A percentile compares a stretch with the other conserved stretches of the same genome.
Conservation (phyloP, 2,329 filamentous ascomycete genomes). For the Colletotrichum sp. region DNA sequence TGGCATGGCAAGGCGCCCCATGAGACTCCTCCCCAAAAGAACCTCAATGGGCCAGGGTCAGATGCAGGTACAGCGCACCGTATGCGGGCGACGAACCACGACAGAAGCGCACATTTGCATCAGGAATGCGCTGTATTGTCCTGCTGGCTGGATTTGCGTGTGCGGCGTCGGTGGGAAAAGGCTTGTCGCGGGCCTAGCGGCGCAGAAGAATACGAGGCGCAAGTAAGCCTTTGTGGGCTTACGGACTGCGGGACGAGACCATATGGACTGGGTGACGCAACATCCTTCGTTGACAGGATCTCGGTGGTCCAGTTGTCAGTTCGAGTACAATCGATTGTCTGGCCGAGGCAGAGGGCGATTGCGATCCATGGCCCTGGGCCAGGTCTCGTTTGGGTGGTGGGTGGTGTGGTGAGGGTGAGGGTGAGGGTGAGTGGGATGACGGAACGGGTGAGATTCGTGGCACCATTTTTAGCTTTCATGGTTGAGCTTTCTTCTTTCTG, state of each 20-base stretch:
- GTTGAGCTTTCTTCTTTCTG: background rate
- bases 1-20: background rate
- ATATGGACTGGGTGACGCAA: background rate
- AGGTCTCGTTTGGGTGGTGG: background rate
- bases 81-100: background rate
- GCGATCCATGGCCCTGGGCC: background rate
- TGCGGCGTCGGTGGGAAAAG: background rate
- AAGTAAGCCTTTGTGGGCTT: background rate
- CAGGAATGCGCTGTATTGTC: background rate
- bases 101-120: background rate
- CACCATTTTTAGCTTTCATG: background rate
- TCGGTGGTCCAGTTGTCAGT: background rate
- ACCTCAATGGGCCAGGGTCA: background rate
- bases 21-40: background rate
- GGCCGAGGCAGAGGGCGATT: background rate
- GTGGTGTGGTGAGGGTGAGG: background rate
- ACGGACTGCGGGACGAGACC: background rate
- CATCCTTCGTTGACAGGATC: background rate
- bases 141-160: background rate
- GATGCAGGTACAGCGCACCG: slow-evolving; percentile 9
- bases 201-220: background rate
- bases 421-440: background rate
- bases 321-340: background rate
- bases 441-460: background rate
- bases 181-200: background rate